Conservation (phyloP, 1,284 basidiomycete genomes). For the Fomitiporia mediterranea region DNA sequence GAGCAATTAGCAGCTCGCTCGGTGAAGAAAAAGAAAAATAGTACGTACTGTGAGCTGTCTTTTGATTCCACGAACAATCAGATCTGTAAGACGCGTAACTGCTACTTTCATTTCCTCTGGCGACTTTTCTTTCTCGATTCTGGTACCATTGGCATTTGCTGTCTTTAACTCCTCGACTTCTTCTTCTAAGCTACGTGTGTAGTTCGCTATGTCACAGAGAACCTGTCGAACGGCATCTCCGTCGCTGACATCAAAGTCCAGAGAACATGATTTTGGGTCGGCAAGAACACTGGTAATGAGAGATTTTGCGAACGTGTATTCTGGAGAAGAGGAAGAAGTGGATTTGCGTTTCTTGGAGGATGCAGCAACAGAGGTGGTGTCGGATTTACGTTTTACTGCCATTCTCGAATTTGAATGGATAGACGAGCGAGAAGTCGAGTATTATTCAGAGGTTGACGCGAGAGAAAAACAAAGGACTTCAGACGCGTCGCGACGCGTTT, state of each 20-base stretch:
- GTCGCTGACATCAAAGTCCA: conserved; percentile 31
- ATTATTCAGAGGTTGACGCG: neutral
- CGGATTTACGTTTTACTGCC: conserved; percentile 37
- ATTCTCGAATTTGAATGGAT: neutral
- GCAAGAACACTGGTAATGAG: conserved; percentile 37
- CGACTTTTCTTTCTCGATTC: conserved; percentile 32
- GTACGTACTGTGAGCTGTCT: conserved; percentile 48
- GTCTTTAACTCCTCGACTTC: conserved; percentile 21
- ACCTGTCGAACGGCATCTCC: conserved; percentile 30
- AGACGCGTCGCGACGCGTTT: conserved; percentile 2
- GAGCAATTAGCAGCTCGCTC: conserved; percentile 12
- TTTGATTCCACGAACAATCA: conserved; percentile 46
- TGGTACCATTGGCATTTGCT: conserved; percentile 15
- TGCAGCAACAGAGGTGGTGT: conserved; percentile 22
- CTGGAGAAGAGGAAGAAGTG: neutral
- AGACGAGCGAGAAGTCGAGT: neutral
- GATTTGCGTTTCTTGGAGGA: conserved; percentile 32
- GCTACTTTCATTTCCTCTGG: conserved; percentile 38
- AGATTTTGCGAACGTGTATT: conserved; percentile 33
- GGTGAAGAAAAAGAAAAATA: conserved; percentile 8
- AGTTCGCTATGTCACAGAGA: conserved; percentile 39
- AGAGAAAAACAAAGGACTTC: neutral
- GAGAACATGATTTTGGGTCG: conserved; percentile 28
- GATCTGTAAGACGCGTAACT: conserved; percentile 43
- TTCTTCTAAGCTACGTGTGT: conserved; percentile 41